phyloP scores from a whole-genome alignment of 768 basidiomycete species.

The Panaeolus cyanescens region DNA sequence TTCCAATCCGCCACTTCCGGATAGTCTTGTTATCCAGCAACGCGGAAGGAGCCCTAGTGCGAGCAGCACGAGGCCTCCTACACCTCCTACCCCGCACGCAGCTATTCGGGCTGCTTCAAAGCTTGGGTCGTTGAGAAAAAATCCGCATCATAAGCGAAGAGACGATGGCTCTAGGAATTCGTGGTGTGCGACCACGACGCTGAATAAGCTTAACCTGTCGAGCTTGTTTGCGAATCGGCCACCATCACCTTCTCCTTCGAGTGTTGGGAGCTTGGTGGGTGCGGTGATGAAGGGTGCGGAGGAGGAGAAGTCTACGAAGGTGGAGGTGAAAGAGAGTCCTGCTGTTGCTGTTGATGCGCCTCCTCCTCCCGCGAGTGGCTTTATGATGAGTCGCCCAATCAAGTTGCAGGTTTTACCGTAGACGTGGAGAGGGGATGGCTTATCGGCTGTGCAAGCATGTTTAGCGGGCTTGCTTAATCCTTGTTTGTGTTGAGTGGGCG shows the following conservation, averaged over 20 bases:
- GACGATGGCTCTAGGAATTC: constrained; percentile 51
- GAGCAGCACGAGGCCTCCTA: background rate
- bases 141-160: constrained; percentile 29
- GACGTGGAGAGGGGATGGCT: background rate
- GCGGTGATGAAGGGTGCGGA: background rate
- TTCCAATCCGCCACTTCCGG: background rate
- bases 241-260: background rate
- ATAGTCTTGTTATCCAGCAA: constrained; percentile 3
- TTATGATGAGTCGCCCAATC: constrained; percentile 4
- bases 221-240: background rate
- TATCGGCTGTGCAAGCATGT: background rate
- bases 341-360: background rate
- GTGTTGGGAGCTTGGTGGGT: background rate
- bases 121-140: constrained; percentile 37
- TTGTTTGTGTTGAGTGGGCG: background rate
- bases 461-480: background rate
- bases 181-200: constrained; percentile 38
- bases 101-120: constrained; percentile 57
- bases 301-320: background rate
- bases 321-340: background rate
- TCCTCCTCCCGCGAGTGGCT: background rate
- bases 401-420: constrained; percentile 15
- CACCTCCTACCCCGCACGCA: constrained; percentile 22
- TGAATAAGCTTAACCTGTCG: background rate
- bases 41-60: constrained; percentile 11